Conservation (phyloP, 169 alveolate species). For the Plasmodium billcollinsi region DNA sequence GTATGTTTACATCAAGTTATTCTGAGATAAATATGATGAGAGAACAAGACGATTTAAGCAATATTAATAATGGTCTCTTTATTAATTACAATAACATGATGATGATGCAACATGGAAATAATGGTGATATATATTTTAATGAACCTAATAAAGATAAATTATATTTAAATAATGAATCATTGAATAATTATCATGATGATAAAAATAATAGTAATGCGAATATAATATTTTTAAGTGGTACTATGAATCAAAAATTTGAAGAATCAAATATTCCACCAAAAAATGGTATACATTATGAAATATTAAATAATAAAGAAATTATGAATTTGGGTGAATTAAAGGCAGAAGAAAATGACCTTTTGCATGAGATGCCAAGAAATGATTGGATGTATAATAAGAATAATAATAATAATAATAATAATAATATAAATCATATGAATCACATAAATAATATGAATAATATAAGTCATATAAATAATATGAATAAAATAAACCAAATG, state of each 20-base stretch:
- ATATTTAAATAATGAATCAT: conserved; percentile 8
- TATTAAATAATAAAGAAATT: neutral
- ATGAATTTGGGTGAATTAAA: conserved; percentile 28
- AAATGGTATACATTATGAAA: conserved; percentile 6
- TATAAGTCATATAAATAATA: neutral
- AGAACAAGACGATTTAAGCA: conserved; percentile 24
- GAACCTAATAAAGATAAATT: conserved; percentile 47
- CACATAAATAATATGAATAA: neutral
- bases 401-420: neutral
- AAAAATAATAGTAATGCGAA: conserved; percentile 18
- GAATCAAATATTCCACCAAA: conserved; percentile 30
- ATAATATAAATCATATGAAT: neutral
- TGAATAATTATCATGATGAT: conserved; percentile 28
- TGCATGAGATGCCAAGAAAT: conserved; percentile 10
- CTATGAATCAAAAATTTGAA: conserved; percentile 32
- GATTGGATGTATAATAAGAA: conserved; percentile 13
- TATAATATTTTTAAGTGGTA: conserved; percentile 8
- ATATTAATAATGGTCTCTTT: conserved; percentile 13
- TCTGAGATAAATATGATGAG: conserved; percentile 20
- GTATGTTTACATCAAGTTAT: conserved; percentile 30
- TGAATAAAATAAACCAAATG: neutral
- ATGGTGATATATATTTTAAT: conserved; percentile 14
- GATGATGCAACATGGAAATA: conserved; percentile 3
- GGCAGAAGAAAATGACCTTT: conserved; percentile 35
- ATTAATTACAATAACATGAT: conserved; percentile 10